phyloP scores from a whole-genome alignment of 805 yeast species.

The Pichia nanzhaoensis region DNA sequence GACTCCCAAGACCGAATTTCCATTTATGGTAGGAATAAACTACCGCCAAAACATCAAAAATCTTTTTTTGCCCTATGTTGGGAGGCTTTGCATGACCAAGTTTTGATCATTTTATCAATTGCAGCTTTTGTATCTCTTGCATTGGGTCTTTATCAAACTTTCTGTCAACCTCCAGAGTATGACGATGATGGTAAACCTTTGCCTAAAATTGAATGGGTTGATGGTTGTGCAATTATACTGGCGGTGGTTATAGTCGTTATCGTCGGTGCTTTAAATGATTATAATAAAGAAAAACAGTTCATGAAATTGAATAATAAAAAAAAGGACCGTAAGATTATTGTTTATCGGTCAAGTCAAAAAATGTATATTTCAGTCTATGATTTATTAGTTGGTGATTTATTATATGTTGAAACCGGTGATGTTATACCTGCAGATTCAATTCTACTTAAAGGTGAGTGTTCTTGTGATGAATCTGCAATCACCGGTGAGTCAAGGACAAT shows the following conservation, averaged over 20 bases:
- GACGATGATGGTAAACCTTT: constrained; percentile 71
- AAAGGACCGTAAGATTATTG: constrained; percentile 74
- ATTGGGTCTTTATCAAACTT: constrained; percentile 84
- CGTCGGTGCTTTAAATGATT: constrained; percentile 95
- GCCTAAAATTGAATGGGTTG: constrained; percentile 96
- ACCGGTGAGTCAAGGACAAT: constrained; percentile 93
- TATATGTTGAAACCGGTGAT: constrained; percentile 87
- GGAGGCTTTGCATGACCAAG: constrained; percentile 88
- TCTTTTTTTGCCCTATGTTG: constrained; percentile 61
- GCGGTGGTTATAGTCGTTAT: constrained; percentile 87
- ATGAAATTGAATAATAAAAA: constrained; percentile 81
- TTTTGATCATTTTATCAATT: constrained; percentile 69
- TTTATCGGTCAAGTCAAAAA: constrained; percentile 66
- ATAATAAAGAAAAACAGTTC: constrained; percentile 92
- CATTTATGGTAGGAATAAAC: constrained; percentile 60
- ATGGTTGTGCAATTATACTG: constrained; percentile 93
- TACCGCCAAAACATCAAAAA: constrained; percentile 70
- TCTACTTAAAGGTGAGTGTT: constrained; percentile 65
- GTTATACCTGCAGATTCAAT: constrained; percentile 86
- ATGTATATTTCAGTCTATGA: constrained; percentile 63
- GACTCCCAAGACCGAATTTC: constrained; percentile 33
- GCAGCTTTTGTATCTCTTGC: constrained; percentile 90
- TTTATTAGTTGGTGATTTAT: constrained; percentile 78
- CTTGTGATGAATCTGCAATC: constrained; percentile 85
- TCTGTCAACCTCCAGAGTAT: constrained; percentile 71